Conservation (phyloP, 2,329 filamentous ascomycete species). For the Xylaria sp. region DNA sequence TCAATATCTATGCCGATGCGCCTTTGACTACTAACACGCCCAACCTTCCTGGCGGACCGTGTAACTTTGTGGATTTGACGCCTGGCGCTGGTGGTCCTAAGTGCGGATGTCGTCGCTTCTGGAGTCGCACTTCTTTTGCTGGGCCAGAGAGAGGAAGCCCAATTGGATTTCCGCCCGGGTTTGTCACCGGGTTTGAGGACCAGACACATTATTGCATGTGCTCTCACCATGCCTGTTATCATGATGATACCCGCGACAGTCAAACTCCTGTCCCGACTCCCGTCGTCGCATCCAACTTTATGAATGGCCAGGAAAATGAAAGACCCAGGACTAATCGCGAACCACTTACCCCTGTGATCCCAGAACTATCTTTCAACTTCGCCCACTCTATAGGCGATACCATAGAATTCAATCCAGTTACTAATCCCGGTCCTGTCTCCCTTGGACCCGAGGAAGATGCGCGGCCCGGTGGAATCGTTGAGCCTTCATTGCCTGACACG, state of each 20-base stretch:
- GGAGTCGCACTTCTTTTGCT: slow-evolving; percentile 57
- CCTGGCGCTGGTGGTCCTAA: slow-evolving; percentile 62
- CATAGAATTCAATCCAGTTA: slow-evolving; percentile 56
- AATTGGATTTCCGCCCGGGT: slow-evolving; percentile 40
- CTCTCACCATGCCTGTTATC: slow-evolving; percentile 70
- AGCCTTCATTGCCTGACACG: slow-evolving; percentile 64
- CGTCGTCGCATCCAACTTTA: slow-evolving; percentile 39
- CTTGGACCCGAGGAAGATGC: slow-evolving; percentile 45
- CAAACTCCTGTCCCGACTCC: slow-evolving; percentile 40
- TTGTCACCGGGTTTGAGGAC: slow-evolving; percentile 48
- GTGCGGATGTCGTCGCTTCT: slow-evolving; percentile 71
- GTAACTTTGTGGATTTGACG: slow-evolving; percentile 67
- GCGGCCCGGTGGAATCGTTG: slow-evolving; percentile 42
- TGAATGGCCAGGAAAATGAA: slow-evolving; percentile 64
- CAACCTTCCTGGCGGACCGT: slow-evolving; percentile 61
- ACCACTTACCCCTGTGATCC: slow-evolving; percentile 61
- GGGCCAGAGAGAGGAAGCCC: slow-evolving; percentile 47
- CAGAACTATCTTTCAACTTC: slow-evolving; percentile 57
- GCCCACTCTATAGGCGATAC: slow-evolving; percentile 51
- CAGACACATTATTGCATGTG: slow-evolving; percentile 69
- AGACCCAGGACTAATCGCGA: slow-evolving; percentile 58
- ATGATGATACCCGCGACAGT: slow-evolving; percentile 58
- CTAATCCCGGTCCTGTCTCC: slow-evolving; percentile 50
- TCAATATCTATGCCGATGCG: slow-evolving; percentile 66
- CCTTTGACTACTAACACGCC: slow-evolving; percentile 45